Percentiles rank a stretch among this genome's conserved stretches.
Evolutionary conservation across 306 rosid species (phyloP).

Genomic region (Sicyos edulis): DNA sequence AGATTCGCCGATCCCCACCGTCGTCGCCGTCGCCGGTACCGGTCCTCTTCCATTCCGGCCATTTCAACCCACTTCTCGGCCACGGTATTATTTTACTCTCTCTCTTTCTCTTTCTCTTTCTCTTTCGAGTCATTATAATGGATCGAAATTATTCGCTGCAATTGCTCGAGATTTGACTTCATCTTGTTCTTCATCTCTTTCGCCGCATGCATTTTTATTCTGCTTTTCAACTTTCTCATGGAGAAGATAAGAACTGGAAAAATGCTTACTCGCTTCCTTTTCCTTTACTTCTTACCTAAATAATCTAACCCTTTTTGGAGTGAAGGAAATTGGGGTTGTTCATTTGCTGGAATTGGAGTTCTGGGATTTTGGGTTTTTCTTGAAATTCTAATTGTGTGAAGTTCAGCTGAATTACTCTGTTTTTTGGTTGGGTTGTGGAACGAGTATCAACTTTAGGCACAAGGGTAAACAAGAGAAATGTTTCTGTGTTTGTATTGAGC

Average conservation of each 20-base stretch:
- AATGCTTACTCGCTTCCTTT: not conserved
- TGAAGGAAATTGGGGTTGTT: not conserved
- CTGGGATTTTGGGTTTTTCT: not conserved
- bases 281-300: not conserved
- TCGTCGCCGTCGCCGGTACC: not conserved
- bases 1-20: not conserved
- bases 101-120: not conserved
- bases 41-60: not conserved
- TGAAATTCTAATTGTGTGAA: not conserved
- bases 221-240: not conserved
- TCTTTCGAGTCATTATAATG: not conserved
- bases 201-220: not conserved
- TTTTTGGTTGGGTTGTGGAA: not conserved
- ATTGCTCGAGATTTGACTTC: not conserved
- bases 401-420: conserved; percentile 5
- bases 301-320: not conserved
- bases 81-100: not conserved
- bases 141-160: not conserved
- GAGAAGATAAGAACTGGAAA: not conserved
- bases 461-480: too few relatives aligned
- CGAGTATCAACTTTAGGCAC: too few relatives aligned
- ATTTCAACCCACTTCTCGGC: not conserved
- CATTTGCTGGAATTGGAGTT: not conserved
- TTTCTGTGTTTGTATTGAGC: too few relatives aligned
- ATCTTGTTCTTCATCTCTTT: not conserved